Evolutionary conservation across 179 eudicot genomes (phyloP).

Genomic region (Spinacia oleracea): DNA sequence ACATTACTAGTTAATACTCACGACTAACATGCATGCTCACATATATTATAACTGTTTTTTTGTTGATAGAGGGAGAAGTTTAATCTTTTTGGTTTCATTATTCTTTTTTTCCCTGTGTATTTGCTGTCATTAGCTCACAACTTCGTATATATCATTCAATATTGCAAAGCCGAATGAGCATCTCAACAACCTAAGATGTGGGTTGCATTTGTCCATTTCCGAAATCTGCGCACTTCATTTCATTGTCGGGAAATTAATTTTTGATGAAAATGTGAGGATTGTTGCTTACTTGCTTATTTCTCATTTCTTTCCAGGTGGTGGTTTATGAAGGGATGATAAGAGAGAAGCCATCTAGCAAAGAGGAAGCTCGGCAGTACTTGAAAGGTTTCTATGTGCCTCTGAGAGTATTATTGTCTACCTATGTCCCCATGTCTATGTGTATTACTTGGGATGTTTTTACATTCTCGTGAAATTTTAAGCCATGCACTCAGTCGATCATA

Average conservation of each 20-base stretch:
- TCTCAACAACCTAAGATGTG: constrained; percentile 1
- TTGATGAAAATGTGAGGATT: neutral
- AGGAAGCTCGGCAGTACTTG: constrained; percentile 78
- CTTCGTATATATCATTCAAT: neutral
- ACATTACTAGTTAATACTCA: neutral
- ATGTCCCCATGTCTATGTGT: no score
- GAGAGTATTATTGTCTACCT: neutral
- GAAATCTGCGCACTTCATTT: neutral
- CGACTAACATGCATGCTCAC: neutral
- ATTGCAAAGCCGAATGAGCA: neutral
- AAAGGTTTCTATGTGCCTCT: constrained; percentile 47
- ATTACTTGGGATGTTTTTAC: neutral
- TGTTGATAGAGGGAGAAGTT: neutral
- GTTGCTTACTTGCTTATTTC: constrained; percentile 31
- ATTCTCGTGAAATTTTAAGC: neutral
- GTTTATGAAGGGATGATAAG: constrained; percentile 84
- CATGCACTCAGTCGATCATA: neutral
- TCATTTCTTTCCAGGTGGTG: constrained; percentile 68
- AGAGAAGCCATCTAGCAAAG: constrained; percentile 81
- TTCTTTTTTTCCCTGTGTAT: neutral
- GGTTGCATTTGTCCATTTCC: constrained; percentile 2
- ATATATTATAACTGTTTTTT: neutral
- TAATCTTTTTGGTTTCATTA: neutral
- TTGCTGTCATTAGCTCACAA: neutral
- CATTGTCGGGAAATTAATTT: neutral